These are phyloP conservation scores for Coniella lustricola DNA, from an alignment of 2,329 filamentous ascomycete species.

Conservation along the genomic window DNA sequence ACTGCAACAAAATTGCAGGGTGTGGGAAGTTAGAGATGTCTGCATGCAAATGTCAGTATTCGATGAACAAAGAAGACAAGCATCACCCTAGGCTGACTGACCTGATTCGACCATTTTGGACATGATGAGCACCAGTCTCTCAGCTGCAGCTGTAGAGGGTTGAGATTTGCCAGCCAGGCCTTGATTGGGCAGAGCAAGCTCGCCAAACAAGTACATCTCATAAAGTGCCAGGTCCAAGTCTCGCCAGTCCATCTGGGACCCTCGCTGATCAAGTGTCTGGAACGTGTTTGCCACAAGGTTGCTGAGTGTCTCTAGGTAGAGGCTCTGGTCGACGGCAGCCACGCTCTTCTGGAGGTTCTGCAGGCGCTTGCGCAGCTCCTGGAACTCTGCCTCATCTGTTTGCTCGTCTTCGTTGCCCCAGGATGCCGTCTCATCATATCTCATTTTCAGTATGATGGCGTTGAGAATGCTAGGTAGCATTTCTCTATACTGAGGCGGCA, in stretches of 20 bases:
- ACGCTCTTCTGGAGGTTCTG: slow-evolving; percentile 90
- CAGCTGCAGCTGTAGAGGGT: slow-evolving; percentile 70
- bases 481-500: slow-evolving; percentile 68
- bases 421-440: slow-evolving; percentile 87
- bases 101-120: slow-evolving; percentile 88
- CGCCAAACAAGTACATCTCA: slow-evolving; percentile 94
- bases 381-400: slow-evolving; percentile 95
- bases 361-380: slow-evolving; percentile 83
- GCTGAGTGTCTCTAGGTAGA: slow-evolving; percentile 85
- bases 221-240: slow-evolving; percentile 90
- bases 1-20: slow-evolving; percentile 87
- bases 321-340: slow-evolving; percentile 75
- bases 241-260: slow-evolving; percentile 79
- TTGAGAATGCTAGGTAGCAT: slow-evolving; percentile 86
- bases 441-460: slow-evolving; percentile 91
- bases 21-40: slow-evolving; percentile 81
- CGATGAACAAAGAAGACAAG: neutral
- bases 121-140: slow-evolving; percentile 87
- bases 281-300: slow-evolving; percentile 85
- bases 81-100: no score
- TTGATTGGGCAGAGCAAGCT: slow-evolving; percentile 82
- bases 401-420: slow-evolving; percentile 95
- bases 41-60: slow-evolving; percentile 28
- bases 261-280: slow-evolving; percentile 66
- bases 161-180: slow-evolving; percentile 81